phyloP scores from a whole-genome alignment of 2,329 filamentous ascomycete genomes.

The Aureobasidium sp. region DNA sequence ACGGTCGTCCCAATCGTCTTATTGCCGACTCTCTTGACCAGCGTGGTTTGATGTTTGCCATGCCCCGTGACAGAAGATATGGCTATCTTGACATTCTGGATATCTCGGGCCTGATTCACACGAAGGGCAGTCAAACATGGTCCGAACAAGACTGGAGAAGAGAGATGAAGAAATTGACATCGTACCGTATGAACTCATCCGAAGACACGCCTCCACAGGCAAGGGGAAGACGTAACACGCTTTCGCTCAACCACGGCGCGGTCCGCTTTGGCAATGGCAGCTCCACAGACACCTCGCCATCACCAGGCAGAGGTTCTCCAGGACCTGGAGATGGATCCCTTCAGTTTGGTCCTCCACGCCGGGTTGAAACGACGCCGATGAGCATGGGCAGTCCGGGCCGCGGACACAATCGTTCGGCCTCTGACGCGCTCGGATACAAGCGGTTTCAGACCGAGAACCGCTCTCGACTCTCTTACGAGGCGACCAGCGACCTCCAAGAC shows the following conservation, averaged over 20 bases:
- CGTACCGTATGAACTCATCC: slow-evolving; percentile 59
- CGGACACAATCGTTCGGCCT: slow-evolving; percentile 44
- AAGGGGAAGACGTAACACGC: slow-evolving; percentile 18
- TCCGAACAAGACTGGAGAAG: slow-evolving; percentile 84
- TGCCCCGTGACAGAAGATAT: slow-evolving; percentile 81
- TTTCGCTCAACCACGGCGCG: slow-evolving; percentile 29
- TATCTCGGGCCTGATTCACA: slow-evolving; percentile 70
- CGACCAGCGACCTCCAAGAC: slow-evolving; percentile 23
- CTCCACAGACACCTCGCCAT: slow-evolving; percentile 38
- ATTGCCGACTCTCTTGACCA: slow-evolving; percentile 82
- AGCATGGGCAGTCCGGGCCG: slow-evolving; percentile 20
- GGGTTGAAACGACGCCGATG: slow-evolving; percentile 39
- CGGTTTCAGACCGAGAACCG: slow-evolving; percentile 35
- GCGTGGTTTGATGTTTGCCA: slow-evolving; percentile 93
- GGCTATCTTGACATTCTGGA: slow-evolving; percentile 88
- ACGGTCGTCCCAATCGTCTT: slow-evolving; percentile 79
- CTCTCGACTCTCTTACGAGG: slow-evolving; percentile 34
- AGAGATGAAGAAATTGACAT: slow-evolving; percentile 80
- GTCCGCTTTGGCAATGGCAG: slow-evolving; percentile 39
- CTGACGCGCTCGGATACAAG: slow-evolving; percentile 40
- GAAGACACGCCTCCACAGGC: slow-evolving; percentile 16
- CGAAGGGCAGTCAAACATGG: slow-evolving; percentile 70
- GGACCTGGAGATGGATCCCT: slow-evolving; percentile 25
- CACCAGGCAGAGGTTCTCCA: slow-evolving; percentile 39
- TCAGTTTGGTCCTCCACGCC: slow-evolving; percentile 28